Percentiles rank a stretch among this genome's conserved stretches.
Conservation (phyloP, 1,284 basidiomycete genomes). For the Leccinum huronense region DNA sequence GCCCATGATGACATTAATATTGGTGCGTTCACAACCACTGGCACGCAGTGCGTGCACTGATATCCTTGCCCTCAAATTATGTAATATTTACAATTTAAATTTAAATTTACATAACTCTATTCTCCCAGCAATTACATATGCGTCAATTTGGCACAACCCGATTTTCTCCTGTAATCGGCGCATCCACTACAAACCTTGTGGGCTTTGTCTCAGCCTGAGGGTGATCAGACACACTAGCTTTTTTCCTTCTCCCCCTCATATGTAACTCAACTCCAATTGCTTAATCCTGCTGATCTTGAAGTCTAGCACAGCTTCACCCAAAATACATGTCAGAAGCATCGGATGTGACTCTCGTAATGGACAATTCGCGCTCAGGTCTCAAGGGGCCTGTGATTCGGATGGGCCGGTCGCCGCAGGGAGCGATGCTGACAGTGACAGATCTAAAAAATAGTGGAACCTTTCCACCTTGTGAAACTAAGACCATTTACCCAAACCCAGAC, state of each 20-base stretch:
- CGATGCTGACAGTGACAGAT: not conserved
- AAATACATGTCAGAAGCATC: not conserved
- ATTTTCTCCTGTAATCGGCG: not conserved
- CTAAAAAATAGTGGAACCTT: not conserved
- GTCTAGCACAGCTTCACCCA: not conserved
- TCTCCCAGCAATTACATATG: too few relatives aligned
- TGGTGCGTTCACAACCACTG: not conserved
- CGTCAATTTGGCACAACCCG: not conserved
- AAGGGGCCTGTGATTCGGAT: not conserved
- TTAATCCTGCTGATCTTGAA: not conserved
- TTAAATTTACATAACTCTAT: too few relatives aligned
- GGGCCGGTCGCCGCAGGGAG: not conserved
- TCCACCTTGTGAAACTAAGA: not conserved
- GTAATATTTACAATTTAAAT: too few relatives aligned
- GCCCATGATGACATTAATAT: not conserved
- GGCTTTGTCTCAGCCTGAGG: not conserved
- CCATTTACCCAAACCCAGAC: not conserved
- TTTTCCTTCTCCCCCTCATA: not conserved
- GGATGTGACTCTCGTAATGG: not conserved
- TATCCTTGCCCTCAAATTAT: not conserved
- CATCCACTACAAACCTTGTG: not conserved
- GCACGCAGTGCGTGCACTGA: not conserved
- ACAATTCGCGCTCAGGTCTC: not conserved
- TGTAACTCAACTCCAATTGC: not conserved
- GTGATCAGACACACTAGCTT: not conserved